Evolutionary conservation across 2,329 filamentous ascomycete genomes (phyloP).

Genomic region (Fusarium pseudoanthophilum): DNA sequence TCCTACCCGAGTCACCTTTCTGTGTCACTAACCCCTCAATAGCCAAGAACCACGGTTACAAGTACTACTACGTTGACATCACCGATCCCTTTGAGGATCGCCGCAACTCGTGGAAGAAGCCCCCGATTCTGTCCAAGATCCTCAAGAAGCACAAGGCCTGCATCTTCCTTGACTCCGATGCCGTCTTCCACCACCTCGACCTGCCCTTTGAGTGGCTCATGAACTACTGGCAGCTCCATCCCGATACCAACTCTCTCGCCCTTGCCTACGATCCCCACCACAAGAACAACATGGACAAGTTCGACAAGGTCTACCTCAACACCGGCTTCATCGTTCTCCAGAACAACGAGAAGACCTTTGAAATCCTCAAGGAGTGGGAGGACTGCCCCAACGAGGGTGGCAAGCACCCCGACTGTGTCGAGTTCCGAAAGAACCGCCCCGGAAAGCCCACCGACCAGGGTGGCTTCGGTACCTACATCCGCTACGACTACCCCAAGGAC

Average conservation of each 20-base stretch:
- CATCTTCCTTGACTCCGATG: conserved; percentile 58
- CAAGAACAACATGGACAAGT: conserved; percentile 54
- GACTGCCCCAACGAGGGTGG: conserved; percentile 54
- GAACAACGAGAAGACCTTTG: conserved; percentile 59
- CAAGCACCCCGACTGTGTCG: conserved; percentile 52
- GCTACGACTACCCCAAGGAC: conserved; percentile 55
- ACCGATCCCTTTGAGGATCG: conserved; percentile 52
- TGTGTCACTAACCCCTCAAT: conserved; percentile 33
- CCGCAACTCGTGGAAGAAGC: conserved; percentile 60
- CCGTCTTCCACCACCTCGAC: conserved; percentile 56
- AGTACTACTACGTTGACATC: conserved; percentile 58
- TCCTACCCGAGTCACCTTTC: background rate
- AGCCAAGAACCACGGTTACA: conserved; percentile 60
- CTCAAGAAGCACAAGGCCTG: conserved; percentile 56
- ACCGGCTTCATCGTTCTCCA: conserved; percentile 65
- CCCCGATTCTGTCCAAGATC: conserved; percentile 54
- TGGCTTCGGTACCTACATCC: conserved; percentile 56
- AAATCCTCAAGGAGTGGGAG: conserved; percentile 62
- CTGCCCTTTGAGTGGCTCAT: conserved; percentile 59
- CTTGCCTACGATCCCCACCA: conserved; percentile 54
- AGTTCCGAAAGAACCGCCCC: conserved; percentile 51
- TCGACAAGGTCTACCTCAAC: conserved; percentile 58
- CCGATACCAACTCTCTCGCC: conserved; percentile 54
- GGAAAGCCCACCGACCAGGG: conserved; percentile 56
- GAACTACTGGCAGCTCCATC: conserved; percentile 58